Evolutionary conservation across 805 yeast genomes (phyloP).

Genomic region (Peterozyma xylosa): DNA sequence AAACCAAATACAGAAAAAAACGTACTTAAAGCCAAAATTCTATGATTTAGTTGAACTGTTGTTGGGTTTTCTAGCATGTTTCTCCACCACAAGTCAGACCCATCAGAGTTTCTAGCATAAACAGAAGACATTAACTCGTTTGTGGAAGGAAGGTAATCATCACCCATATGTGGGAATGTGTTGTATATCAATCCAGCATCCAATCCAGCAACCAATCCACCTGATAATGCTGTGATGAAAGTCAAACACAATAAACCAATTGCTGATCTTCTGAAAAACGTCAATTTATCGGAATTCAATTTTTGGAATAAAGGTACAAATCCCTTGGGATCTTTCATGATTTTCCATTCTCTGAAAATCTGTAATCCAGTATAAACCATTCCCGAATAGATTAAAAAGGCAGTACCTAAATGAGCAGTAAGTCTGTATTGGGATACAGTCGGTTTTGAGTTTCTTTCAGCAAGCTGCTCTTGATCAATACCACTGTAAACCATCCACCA

Average conservation of each 20-base stretch:
- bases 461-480: slow-evolving; percentile 69
- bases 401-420: slow-evolving; percentile 91
- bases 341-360: slow-evolving; percentile 65
- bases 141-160: slow-evolving; percentile 64
- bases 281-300: slow-evolving; percentile 54
- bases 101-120: slow-evolving; percentile 59
- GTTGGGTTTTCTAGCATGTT: slow-evolving; percentile 92
- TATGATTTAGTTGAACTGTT: slow-evolving; percentile 88
- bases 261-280: slow-evolving; percentile 48
- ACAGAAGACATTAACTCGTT: slow-evolving; percentile 72
- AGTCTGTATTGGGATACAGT: slow-evolving; percentile 93
- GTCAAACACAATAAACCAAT: slow-evolving; percentile 57
- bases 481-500: slow-evolving; percentile 99
- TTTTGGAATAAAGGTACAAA: slow-evolving; percentile 48
- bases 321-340: slow-evolving; percentile 55
- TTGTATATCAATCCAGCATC: slow-evolving; percentile 97
- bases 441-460: slow-evolving; percentile 85
- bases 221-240: slow-evolving; percentile 90
- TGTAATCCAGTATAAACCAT: slow-evolving; percentile 89
- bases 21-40: slow-evolving; percentile 77
- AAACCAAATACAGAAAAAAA: slow-evolving; percentile 61
- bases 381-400: slow-evolving; percentile 79
- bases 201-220: slow-evolving; percentile 96
- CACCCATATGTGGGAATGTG: slow-evolving; percentile 96
- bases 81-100: slow-evolving; percentile 81